A percentile compares a stretch with the other conserved stretches of the same genome.
phyloP scores from a whole-genome alignment of 225 moss, liverwort and hornwort genomes.

The Bryum argenteum region DNA sequence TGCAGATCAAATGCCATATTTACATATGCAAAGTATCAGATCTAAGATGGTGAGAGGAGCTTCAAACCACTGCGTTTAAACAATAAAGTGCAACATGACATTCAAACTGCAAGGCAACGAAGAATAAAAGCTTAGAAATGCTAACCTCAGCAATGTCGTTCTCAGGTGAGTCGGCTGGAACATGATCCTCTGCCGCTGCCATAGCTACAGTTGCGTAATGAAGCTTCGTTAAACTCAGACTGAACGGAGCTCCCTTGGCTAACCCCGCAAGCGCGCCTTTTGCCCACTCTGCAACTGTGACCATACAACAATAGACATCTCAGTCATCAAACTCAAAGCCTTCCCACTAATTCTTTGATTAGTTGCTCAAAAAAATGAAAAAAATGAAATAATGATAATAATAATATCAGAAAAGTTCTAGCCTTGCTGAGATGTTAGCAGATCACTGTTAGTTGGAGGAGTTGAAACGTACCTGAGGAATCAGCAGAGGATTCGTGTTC shows the following conservation, averaged over 20 bases:
- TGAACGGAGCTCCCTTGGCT: conserved; percentile 77
- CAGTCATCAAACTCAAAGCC: conserved; percentile 18
- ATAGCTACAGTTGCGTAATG: conserved; percentile 68
- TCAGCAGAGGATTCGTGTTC: conserved; percentile 59
- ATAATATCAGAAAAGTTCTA: no score
- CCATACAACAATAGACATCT: conserved; percentile 16
- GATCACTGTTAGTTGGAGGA: not conserved
- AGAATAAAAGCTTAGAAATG: conserved; percentile 11
- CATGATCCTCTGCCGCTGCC: conserved; percentile 44
- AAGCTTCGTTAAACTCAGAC: conserved; percentile 73
- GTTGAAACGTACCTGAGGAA: conserved; percentile 53
- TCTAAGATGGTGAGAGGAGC: conserved; percentile 11
- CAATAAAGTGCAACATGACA: conserved; percentile 4
- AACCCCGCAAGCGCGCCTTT: conserved; percentile 76
- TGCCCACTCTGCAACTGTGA: conserved; percentile 80
- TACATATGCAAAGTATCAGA: not conserved
- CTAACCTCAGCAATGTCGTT: conserved; percentile 69
- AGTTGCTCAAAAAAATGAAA: no score
- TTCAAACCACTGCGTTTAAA: conserved; percentile 7
- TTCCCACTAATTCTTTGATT: no score
- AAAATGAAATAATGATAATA: no score
- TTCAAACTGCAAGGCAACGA: not conserved
- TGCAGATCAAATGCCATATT: conserved; percentile 33
- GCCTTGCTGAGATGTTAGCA: no score
- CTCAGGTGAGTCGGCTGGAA: conserved; percentile 40